These are phyloP conservation scores for Azolla pinnata DNA, from an alignment of 75 land plant species.

Conservation along the genomic window DNA sequence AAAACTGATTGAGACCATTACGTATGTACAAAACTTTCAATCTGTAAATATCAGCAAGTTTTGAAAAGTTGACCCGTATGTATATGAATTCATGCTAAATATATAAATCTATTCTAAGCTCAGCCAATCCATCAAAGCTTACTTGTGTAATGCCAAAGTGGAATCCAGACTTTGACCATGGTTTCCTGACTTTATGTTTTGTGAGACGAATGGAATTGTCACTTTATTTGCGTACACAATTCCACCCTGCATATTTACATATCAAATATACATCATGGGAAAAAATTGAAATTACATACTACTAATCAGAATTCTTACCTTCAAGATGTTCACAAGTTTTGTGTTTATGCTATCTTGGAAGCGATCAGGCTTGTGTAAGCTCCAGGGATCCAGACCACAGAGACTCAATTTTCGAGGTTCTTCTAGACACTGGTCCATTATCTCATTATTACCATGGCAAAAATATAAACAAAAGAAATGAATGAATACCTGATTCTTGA, in stretches of 20 bases:
- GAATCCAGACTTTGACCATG: conserved; percentile 43
- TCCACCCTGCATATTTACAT: conserved; percentile 44
- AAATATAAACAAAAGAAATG: not conserved
- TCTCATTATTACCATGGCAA: not conserved
- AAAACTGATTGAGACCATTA: too few relatives aligned
- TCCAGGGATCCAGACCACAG: conserved; percentile 54
- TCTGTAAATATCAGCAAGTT: too few relatives aligned
- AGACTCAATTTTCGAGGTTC: conserved; percentile 44
- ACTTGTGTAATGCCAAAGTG: conserved; percentile 48
- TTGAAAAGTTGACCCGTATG: too few relatives aligned
- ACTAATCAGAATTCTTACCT: conserved; percentile 22
- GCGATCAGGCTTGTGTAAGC: conserved; percentile 54
- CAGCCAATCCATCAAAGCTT: conserved; percentile 5
- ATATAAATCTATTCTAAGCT: not conserved
- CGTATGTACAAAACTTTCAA: too few relatives aligned
- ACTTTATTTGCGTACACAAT: conserved; percentile 62
- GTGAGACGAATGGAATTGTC: conserved; percentile 31
- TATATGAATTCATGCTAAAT: too few relatives aligned
- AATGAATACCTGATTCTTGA: conserved; percentile 34
- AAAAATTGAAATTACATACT: not conserved
- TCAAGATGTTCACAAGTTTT: conserved; percentile 45
- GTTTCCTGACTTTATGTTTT: conserved; percentile 24
- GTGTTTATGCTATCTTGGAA: conserved; percentile 46
- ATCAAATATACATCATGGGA: conserved; percentile 8
- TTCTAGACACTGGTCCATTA: conserved; percentile 32